These are phyloP conservation scores for Xylariaceae sp. DNA, from an alignment of 2,329 filamentous ascomycete genomes.

Conservation along the genomic window DNA sequence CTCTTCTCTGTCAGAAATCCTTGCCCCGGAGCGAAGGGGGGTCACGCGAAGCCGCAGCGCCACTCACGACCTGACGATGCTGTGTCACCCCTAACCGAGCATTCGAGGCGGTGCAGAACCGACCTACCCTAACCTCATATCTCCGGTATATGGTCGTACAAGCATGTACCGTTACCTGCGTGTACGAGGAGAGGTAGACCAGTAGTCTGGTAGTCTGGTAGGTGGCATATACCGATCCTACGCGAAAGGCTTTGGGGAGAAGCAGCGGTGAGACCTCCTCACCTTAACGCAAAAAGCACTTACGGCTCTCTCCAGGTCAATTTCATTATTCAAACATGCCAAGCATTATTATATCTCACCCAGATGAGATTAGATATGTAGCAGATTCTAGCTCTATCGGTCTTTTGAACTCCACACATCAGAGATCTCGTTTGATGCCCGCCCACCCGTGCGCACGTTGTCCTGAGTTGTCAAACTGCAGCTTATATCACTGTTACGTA, in stretches of 20 bases:
- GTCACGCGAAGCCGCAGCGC: conserved; percentile 17
- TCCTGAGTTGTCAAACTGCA: background rate
- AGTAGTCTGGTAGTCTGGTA: background rate
- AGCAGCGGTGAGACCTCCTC: conserved; percentile 24
- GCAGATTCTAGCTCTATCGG: conserved; percentile 1
- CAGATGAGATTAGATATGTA: conserved; percentile 2
- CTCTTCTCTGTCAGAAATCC: background rate
- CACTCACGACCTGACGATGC: background rate
- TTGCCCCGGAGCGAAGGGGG: no score
- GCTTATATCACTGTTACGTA: background rate
- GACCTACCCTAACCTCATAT: background rate
- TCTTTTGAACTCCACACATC: background rate
- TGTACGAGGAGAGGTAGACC: background rate
- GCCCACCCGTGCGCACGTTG: background rate
- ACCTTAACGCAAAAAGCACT: background rate
- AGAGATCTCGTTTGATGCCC: conserved; percentile 4
- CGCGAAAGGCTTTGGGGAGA: conserved; percentile 8
- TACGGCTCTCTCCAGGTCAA: background rate
- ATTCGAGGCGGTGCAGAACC: background rate
- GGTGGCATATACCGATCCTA: background rate
- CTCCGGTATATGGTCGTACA: background rate
- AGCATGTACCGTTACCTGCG: background rate
- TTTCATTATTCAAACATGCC: conserved; percentile 4
- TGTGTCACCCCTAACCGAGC: background rate
- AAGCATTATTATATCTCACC: conserved; percentile 11